Evolutionary conservation across 2,329 filamentous ascomycete species (phyloP).

Genomic region (Neonectria faginata): DNA sequence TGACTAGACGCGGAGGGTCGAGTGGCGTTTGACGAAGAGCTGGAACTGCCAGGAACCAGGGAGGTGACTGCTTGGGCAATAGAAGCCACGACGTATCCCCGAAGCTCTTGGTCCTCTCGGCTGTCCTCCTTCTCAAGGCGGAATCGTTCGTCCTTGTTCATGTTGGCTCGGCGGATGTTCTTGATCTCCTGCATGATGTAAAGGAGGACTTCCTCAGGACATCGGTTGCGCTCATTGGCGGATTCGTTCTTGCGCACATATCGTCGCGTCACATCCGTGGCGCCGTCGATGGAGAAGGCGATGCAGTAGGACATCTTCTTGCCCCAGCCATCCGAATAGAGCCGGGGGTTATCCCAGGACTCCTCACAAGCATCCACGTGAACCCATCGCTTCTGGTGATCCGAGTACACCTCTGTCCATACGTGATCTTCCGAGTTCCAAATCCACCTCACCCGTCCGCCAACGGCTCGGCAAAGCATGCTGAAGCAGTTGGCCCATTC

Average conservation of each 20-base stretch:
- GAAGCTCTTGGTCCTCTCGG: constrained; percentile 79
- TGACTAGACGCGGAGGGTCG: constrained; percentile 52
- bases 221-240: constrained; percentile 79
- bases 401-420: constrained; percentile 97
- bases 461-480: constrained; percentile 95
- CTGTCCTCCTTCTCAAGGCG: constrained; percentile 83
- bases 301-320: constrained; percentile 98
- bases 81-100: constrained; percentile 77
- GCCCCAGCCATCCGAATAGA: constrained; percentile 95
- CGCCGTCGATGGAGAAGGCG: constrained; percentile 91
- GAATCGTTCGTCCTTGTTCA: constrained; percentile 88
- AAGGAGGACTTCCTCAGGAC: constrained; percentile 88
- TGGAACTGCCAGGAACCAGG: constrained; percentile 65
- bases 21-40: constrained; percentile 40
- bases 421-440: constrained; percentile 99
- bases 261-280: constrained; percentile 73
- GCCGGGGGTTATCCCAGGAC: constrained; percentile 90
- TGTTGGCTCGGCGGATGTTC: constrained; percentile 82
- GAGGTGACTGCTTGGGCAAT: constrained; percentile 80
- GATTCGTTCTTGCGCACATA: constrained; percentile 79
- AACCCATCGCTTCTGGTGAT: constrained; percentile 94
- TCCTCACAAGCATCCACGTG: constrained; percentile 96
- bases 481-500: constrained; percentile 99
- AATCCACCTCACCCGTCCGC: constrained; percentile 92
- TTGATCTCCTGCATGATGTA: constrained; percentile 95